Evolutionary conservation across 805 yeast genomes (phyloP).

Genomic region (Blastobotrys peoriensis): DNA sequence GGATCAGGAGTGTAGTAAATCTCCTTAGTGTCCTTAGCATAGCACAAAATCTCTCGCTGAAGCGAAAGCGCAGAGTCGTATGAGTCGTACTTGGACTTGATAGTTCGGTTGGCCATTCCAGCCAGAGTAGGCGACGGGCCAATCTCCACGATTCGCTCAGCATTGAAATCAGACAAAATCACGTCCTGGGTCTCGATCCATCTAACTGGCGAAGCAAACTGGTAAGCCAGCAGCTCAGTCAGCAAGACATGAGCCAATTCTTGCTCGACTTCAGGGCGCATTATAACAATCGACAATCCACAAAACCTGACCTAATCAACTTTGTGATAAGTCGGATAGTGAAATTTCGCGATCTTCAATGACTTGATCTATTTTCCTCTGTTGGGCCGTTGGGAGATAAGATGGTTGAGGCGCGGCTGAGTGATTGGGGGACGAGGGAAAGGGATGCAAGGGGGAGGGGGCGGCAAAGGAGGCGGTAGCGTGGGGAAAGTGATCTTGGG

Average conservation of each 20-base stretch:
- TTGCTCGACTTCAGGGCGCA: constrained; percentile 96
- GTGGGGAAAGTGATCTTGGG: too few relatives aligned
- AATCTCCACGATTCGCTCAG: constrained; percentile 96
- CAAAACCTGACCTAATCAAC: too few relatives aligned
- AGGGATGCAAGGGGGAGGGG: too few relatives aligned
- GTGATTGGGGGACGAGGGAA: too few relatives aligned
- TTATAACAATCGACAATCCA: too few relatives aligned
- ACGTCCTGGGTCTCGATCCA: constrained; percentile 99
- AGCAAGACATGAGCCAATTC: constrained; percentile 91
- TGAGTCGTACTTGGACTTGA: constrained; percentile 91
- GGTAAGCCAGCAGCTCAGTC: constrained; percentile 96
- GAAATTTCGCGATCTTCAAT: too few relatives aligned
- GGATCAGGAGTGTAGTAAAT: constrained; percentile 73
- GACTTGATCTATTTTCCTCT: too few relatives aligned
- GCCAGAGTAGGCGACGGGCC: constrained; percentile 99
- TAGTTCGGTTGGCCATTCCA: constrained; percentile 97
- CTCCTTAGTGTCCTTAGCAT: constrained; percentile 92
- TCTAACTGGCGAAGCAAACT: constrained; percentile 98
- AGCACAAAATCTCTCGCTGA: constrained; percentile 90
- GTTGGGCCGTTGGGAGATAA: too few relatives aligned
- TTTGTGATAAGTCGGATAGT: too few relatives aligned
- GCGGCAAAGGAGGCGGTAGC: too few relatives aligned
- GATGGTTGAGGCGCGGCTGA: too few relatives aligned
- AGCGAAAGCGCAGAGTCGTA: constrained; percentile 94
- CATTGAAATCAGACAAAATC: constrained; percentile 84